Evolutionary conservation across 2,329 filamentous ascomycete species (phyloP).

Genomic region (Aspergillus sp.): DNA sequence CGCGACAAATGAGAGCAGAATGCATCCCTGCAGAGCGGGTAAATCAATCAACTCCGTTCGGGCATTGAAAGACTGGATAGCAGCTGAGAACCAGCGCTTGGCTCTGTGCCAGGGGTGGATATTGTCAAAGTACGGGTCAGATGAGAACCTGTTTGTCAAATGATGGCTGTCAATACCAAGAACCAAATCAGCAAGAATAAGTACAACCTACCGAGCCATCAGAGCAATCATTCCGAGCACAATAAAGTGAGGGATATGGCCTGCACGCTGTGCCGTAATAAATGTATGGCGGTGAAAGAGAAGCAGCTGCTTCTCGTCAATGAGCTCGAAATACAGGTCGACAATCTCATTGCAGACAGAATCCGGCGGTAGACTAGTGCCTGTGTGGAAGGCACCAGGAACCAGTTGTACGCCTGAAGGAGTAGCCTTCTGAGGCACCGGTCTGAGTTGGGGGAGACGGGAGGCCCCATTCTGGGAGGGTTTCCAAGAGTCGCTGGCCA

Average conservation of each 20-base stretch:
- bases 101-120: slow-evolving; percentile 6
- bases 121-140: background rate
- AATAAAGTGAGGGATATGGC: background rate
- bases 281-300: slow-evolving; percentile 2
- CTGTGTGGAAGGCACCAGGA: background rate
- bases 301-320: slow-evolving; percentile 8
- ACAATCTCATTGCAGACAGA: slow-evolving; percentile 4
- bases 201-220: background rate
- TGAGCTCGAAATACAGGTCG: slow-evolving; percentile 6
- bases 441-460: background rate
- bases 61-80: slow-evolving; percentile 1
- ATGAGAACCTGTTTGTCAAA: background rate
- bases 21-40: background rate
- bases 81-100: background rate
- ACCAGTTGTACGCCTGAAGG: background rate
- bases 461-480: background rate
- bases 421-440: background rate
- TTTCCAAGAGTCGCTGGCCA: background rate
- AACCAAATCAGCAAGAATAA: too few species aligned
- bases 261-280: background rate
- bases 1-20: background rate
- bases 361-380: background rate
- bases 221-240: slow-evolving; percentile 3
- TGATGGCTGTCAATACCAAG: background rate
- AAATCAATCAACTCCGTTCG: background rate